These are phyloP conservation scores for Cetradonia linearis DNA, from an alignment of 495 filamentous ascomycete genomes.

Conservation along the genomic window DNA sequence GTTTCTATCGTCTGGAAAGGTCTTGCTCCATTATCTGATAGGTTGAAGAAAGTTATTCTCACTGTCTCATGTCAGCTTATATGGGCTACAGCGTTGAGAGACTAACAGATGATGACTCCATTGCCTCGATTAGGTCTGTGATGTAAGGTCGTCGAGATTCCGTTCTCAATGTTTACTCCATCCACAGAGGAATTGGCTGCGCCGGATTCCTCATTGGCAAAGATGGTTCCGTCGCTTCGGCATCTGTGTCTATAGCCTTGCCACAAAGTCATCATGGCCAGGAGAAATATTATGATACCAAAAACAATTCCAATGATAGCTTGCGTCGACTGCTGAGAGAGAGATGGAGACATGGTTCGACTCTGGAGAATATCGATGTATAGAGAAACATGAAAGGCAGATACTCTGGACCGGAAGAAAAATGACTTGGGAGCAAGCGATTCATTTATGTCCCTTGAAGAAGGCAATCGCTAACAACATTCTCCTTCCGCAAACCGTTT, in stretches of 20 bases:
- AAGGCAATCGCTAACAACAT: neutral
- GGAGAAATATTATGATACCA: neutral
- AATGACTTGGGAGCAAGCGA: neutral
- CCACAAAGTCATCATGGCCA: neutral
- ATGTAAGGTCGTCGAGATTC: too few relatives aligned
- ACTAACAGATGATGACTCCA: neutral
- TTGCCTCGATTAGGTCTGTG: neutral
- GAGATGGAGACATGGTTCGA: neutral
- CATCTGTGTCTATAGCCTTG: neutral
- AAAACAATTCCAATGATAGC: neutral
- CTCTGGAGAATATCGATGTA: neutral
- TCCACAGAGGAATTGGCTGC: neutral
- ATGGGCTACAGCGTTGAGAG: neutral
- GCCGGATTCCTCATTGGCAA: neutral
- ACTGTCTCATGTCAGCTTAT: neutral
- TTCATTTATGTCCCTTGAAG: neutral
- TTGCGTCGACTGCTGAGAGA: neutral
- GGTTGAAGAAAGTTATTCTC: neutral
- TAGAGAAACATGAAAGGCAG: neutral
- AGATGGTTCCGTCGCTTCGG: neutral
- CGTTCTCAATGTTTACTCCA: neutral
- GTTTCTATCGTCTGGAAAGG: neutral
- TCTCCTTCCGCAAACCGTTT: neutral
- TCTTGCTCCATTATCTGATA: neutral
- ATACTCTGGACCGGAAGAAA: fast-evolving